Base-by-base conservation (phyloP, 2,329 filamentous ascomycete species). In the Trichophyton schoenleinii region DNA sequence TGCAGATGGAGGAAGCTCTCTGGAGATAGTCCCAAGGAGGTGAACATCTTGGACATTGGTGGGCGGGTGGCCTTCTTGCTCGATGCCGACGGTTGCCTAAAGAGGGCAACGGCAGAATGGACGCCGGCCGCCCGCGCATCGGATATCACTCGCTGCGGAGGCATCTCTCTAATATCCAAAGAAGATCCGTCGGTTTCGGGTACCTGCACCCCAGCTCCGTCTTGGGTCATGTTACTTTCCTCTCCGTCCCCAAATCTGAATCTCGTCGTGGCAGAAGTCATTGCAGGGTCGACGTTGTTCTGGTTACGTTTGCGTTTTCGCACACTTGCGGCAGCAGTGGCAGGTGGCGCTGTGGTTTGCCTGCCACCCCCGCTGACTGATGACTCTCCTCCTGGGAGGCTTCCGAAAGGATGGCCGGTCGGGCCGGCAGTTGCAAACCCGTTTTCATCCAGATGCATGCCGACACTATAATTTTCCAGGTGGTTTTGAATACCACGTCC, bases 31-130 rank as follows among this genome's bases (percentile, higher is more conserved):
- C 81, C 79, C 15, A 84, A 74, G 0, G 80, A 82, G 31, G 79
- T 71, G 65, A 82, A 83, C 42, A 84, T 72, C 63, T 81, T 82
- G 46, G 80, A 81, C 74, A 83, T 82, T 3, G 81, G 79, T 20
- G 81, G 81, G 0, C 81, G 78, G 0, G 80, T 83, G 66, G 81
- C 79, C 66, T 83, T 83, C 68, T 81, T 81, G 58, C 77, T 76
- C 38, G 74, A 73, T 2, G 76, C 69, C 9, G 71, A 78, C 3
- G 76, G 74, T 52, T 77, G 75, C 11, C 80, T 75, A 64, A 82
- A 83, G 8, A 82, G 71, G 2, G 80, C 79, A 0, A 78, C 78
- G 0, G 80, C 77, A n/a, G 76, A 80, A 69, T 81, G 79, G 3
- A 81, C 74, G 57, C 79, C 80, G 42, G 76, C 75, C 22, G 78